phyloP scores from a whole-genome alignment of 106 monocot genomes.

The Apostasia shenzhenica region DNA sequence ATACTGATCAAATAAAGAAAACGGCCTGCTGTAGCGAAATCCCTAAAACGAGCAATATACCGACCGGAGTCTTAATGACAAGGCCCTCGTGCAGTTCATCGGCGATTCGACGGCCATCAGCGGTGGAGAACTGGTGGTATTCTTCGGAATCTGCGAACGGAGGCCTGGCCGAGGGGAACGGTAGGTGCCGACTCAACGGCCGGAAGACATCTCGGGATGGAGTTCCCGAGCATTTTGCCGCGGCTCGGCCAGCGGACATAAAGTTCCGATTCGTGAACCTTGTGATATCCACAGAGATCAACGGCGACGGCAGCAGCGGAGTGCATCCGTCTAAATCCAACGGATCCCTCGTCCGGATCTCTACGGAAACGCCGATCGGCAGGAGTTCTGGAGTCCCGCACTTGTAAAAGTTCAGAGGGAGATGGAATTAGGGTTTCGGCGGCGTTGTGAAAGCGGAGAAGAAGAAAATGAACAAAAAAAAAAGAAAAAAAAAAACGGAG shows the following conservation, averaged over 20 bases:
- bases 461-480: not conserved
- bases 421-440: not conserved
- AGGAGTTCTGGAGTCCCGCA: not conserved
- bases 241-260: conserved; percentile 4
- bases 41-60: not conserved
- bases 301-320: no score
- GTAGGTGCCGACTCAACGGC: conserved; percentile 12
- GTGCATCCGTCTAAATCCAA: no score
- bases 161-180: conserved; percentile 9
- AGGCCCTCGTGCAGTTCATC: conserved; percentile 6
- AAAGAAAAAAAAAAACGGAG: not conserved
- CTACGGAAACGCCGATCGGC: not conserved
- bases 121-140: conserved; percentile 13
- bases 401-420: no score
- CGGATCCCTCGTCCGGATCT: no score
- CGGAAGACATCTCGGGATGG: conserved; percentile 1
- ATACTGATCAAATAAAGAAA: conserved; percentile 3
- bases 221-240: not conserved
- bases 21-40: not conserved
- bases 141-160: conserved; percentile 5
- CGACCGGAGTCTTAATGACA: conserved; percentile 17
- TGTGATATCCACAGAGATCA: no score
- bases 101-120: not conserved
- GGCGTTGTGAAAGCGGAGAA: no score
- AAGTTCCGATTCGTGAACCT: no score